These are phyloP conservation scores for Auriscalpium orientale DNA, from an alignment of 768 basidiomycete genomes.

Conservation along the genomic window DNA sequence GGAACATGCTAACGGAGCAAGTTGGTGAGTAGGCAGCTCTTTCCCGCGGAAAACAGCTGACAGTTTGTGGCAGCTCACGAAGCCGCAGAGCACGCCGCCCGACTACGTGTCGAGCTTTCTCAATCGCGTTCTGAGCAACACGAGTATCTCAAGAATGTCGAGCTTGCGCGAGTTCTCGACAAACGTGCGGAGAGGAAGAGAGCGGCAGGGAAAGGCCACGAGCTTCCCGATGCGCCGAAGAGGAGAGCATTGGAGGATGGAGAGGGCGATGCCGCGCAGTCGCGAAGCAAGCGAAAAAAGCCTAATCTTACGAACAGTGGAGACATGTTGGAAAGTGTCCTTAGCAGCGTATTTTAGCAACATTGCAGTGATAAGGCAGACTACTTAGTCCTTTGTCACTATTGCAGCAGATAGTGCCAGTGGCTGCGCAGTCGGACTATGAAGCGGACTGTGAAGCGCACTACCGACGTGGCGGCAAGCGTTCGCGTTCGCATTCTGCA, in stretches of 20 bases:
- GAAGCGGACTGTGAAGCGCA: constrained; percentile 37
- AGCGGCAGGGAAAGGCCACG: constrained; percentile 17
- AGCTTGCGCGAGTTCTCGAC: constrained; percentile 78
- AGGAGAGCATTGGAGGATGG: not conserved
- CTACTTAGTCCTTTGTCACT: no score
- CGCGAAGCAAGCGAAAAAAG: not conserved
- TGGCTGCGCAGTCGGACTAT: constrained; percentile 6
- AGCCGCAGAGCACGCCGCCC: constrained; percentile 78
- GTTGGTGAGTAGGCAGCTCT: constrained; percentile 59
- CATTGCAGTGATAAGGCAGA: no score
- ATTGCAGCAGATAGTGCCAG: no score
- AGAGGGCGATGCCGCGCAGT: not conserved
- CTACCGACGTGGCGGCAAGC: constrained; percentile 11
- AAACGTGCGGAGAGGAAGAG: constrained; percentile 62
- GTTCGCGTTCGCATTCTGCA: constrained; percentile 29
- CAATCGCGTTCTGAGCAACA: constrained; percentile 85
- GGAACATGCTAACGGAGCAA: constrained; percentile 98
- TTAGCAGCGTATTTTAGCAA: constrained; percentile 46
- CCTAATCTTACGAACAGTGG: constrained; percentile 9
- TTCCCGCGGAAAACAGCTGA: not conserved
- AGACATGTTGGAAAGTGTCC: constrained; percentile 34
- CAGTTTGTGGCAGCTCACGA: constrained; percentile 65
- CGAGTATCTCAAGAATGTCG: constrained; percentile 91
- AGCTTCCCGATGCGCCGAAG: not conserved
- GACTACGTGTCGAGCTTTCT: constrained; percentile 85